Evolutionary conservation across 768 basidiomycete genomes (phyloP).

Genomic region (Leccinum rimulosum): DNA sequence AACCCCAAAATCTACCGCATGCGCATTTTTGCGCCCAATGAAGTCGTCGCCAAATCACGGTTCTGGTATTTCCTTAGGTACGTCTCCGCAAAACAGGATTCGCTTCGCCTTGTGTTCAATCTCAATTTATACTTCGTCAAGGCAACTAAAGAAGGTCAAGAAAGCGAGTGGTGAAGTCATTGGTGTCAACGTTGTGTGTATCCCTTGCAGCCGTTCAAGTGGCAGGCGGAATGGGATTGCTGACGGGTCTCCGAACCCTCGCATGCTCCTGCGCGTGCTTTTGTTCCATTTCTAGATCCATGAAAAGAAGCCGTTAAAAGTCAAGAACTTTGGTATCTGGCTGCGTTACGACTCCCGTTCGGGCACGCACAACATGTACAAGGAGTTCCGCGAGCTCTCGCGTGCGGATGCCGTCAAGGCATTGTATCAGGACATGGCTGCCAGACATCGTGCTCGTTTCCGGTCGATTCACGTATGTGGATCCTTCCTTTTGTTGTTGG

Average conservation of each 20-base stretch:
- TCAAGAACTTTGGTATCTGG: conserved; percentile 99
- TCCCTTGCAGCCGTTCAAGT: conserved; percentile 75
- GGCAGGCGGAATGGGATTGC: conserved; percentile 78
- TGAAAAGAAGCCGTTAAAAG: conserved; percentile 96
- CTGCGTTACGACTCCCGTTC: conserved; percentile 99
- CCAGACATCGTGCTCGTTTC: conserved; percentile 98
- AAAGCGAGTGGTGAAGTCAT: conserved; percentile 99
- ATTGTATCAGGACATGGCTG: conserved; percentile 99
- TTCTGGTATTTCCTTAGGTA: conserved; percentile 99
- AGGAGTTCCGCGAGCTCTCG: conserved; percentile 95
- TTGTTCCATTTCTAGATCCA: conserved; percentile 65
- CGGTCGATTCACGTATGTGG: conserved; percentile 89
- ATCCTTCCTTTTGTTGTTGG: neutral
- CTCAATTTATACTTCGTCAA: conserved; percentile 25
- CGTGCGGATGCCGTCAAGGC: conserved; percentile 95
- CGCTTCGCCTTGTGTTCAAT: neutral
- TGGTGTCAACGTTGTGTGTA: conserved; percentile 94
- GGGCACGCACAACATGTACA: conserved; percentile 99
- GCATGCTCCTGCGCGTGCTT: conserved; percentile 13
- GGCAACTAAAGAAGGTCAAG: conserved; percentile 98
- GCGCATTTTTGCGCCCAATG: conserved; percentile 99
- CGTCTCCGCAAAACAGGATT: conserved; percentile 22
- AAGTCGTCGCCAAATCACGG: conserved; percentile 97
- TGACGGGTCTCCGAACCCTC: conserved; percentile 35
- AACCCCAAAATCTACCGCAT: conserved; percentile 99